Evolutionary conservation across 2,329 filamentous ascomycete genomes (phyloP).

Genomic region (Fusarium succisae): DNA sequence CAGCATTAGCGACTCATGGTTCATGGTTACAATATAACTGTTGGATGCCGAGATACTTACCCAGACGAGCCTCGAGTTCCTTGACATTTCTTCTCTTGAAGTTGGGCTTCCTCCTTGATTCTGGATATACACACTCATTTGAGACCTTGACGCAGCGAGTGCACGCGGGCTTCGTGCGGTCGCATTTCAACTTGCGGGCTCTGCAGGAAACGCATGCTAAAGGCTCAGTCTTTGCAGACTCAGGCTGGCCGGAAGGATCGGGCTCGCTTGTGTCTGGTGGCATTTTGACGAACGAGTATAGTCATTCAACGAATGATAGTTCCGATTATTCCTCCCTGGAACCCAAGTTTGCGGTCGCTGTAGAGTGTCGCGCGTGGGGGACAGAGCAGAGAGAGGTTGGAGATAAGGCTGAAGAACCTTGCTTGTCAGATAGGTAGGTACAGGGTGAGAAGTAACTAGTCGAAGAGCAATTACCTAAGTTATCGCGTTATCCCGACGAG

Average conservation of each 20-base stretch:
- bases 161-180: conserved; percentile 81
- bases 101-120: conserved; percentile 86
- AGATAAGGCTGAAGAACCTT: not conserved
- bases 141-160: conserved; percentile 79
- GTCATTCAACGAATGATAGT: conserved; percentile 23
- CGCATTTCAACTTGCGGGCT: conserved; percentile 86
- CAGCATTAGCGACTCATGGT: conserved; percentile 10
- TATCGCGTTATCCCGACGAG: not conserved
- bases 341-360: not conserved
- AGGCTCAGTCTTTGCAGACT: conserved; percentile 48
- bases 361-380: not conserved
- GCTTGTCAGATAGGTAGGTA: conserved; percentile 1
- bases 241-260: conserved; percentile 27
- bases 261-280: conserved; percentile 36
- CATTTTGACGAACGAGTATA: conserved; percentile 18
- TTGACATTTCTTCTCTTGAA: conserved; percentile 91
- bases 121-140: conserved; percentile 86
- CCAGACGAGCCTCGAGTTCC: conserved; percentile 86
- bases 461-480: not conserved
- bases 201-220: conserved; percentile 88
- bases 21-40: conserved; percentile 27
- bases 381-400: not conserved
- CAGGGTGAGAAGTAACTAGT: not conserved
- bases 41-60: conserved; percentile 68
- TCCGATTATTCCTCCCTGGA: not conserved